phyloP scores from a whole-genome alignment of 108 stramenopile species.

The Nannochloropsis granulata region DNA sequence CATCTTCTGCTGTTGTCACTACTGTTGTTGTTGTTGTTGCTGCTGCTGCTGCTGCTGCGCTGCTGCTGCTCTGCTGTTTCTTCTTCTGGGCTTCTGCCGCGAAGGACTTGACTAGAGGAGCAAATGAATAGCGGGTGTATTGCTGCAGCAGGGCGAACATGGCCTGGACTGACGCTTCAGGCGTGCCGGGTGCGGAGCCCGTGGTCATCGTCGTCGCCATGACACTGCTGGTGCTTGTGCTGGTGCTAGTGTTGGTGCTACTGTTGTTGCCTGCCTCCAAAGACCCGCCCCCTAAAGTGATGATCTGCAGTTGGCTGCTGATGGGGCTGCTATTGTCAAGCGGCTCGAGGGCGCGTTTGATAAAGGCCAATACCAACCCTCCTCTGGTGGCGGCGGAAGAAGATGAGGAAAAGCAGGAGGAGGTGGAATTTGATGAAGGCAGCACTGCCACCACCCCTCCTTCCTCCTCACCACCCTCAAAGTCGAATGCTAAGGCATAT shows the following conservation, averaged over 20 bases:
- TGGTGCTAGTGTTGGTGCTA: background rate
- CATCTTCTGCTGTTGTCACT: too few relatives aligned
- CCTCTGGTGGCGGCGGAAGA: background rate
- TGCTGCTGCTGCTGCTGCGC: too few relatives aligned
- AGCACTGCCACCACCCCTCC: background rate
- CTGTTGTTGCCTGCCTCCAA: background rate
- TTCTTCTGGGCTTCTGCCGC: slow-evolving; percentile 3
- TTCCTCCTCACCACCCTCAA: background rate
- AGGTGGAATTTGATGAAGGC: background rate
- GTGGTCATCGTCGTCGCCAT: background rate
- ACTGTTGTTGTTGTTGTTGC: too few relatives aligned
- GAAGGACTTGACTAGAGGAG: slow-evolving; percentile 15
- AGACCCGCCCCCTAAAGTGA: background rate
- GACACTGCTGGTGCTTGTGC: background rate
- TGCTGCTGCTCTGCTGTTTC: background rate
- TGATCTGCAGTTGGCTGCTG: background rate
- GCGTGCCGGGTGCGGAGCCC: too few relatives aligned
- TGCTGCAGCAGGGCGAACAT: slow-evolving; percentile 21
- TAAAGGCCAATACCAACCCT: background rate
- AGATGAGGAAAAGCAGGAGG: background rate
- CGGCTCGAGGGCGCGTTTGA: background rate
- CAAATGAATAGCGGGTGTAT: slow-evolving; percentile 14
- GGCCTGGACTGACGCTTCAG: background rate
- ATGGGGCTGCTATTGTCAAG: background rate
- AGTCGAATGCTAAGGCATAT: background rate